These are phyloP conservation scores for Pleurostoma richardsiae DNA, from an alignment of 2,329 filamentous ascomycete species.

Conservation along the genomic window DNA sequence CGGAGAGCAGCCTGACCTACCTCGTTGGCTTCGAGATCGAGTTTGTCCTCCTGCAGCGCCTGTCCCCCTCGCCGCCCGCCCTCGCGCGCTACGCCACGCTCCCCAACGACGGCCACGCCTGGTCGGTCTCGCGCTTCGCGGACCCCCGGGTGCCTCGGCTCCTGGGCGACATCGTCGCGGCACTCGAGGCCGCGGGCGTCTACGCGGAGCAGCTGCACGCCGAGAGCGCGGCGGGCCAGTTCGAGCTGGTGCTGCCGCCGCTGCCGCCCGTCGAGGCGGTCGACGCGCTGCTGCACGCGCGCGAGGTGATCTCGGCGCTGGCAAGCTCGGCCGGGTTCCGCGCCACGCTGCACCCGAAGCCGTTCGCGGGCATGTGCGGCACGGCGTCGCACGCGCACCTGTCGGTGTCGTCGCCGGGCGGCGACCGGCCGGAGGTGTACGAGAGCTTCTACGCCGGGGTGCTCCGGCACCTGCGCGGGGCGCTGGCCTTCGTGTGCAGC, in stretches of 20 bases:
- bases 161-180: slow-evolving; percentile 59
- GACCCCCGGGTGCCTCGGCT: slow-evolving; percentile 51
- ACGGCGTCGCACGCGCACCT: slow-evolving; percentile 68
- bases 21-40: slow-evolving; percentile 79
- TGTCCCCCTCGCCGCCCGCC: slow-evolving; percentile 15
- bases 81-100: slow-evolving; percentile 35
- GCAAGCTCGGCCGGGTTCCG: slow-evolving; percentile 58
- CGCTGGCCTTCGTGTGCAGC: slow-evolving; percentile 66
- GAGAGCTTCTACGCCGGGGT: slow-evolving; percentile 69
- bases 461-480: slow-evolving; percentile 56
- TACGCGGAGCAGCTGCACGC: slow-evolving; percentile 69
- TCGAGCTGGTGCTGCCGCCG: slow-evolving; percentile 68
- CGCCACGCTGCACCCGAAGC: slow-evolving; percentile 71
- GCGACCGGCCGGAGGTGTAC: slow-evolving; percentile 38
- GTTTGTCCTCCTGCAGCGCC: slow-evolving; percentile 61
- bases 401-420: slow-evolving; percentile 50
- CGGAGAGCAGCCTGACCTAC: slow-evolving; percentile 49
- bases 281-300: slow-evolving; percentile 65
- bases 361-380: slow-evolving; percentile 51
- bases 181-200: slow-evolving; percentile 58
- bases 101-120: slow-evolving; percentile 61
- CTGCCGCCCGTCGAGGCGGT: slow-evolving; percentile 60
- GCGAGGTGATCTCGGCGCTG: slow-evolving; percentile 62
- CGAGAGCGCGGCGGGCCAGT: slow-evolving; percentile 69
- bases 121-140: slow-evolving; percentile 63